Percentiles rank a stretch among this genome's conserved stretches.
Evolutionary conservation across 352 stramenopile genomes (phyloP).

Genomic region (Phytopythium kandeliae): DNA sequence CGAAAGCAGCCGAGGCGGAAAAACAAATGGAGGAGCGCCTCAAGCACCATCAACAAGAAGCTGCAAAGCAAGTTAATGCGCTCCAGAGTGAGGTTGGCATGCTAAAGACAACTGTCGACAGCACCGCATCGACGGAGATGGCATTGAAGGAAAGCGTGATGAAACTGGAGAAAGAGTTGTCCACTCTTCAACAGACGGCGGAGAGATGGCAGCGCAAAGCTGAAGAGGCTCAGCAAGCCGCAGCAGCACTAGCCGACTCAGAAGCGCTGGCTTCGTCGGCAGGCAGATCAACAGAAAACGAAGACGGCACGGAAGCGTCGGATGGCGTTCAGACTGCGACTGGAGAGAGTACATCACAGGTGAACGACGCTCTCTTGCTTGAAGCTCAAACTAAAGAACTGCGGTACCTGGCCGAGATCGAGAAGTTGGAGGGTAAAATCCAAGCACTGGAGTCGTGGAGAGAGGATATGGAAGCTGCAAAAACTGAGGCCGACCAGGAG

Average conservation of each 20-base stretch:
- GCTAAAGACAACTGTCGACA: slow-evolving; percentile 36
- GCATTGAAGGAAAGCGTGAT: slow-evolving; percentile 22
- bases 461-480: slow-evolving; percentile 22
- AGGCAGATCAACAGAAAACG: neutral
- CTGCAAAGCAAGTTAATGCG: slow-evolving; percentile 18
- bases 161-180: slow-evolving; percentile 30
- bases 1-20: slow-evolving; percentile 42
- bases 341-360: slow-evolving; percentile 16
- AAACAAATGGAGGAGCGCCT: slow-evolving; percentile 29
- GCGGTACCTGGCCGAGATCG: slow-evolving; percentile 54
- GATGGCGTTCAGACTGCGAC: slow-evolving; percentile 10
- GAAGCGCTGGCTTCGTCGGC: no score
- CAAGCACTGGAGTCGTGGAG: slow-evolving; percentile 39
- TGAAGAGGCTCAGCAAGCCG: slow-evolving; percentile 20
- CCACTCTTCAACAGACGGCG: slow-evolving; percentile 20
- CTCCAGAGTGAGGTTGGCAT: slow-evolving; percentile 38
- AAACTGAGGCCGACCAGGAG: slow-evolving; percentile 29
- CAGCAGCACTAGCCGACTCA: slow-evolving; percentile 1
- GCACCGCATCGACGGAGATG: slow-evolving; percentile 20
- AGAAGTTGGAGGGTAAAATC: slow-evolving; percentile 63
- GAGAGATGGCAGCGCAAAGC: slow-evolving; percentile 8
- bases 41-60: slow-evolving; percentile 29
- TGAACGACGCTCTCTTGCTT: slow-evolving; percentile 46
- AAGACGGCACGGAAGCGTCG: neutral
- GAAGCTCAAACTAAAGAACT: slow-evolving; percentile 75